These are phyloP conservation scores for Vicia villosa DNA, from an alignment of 306 rosid genomes.

Conservation along the genomic window DNA sequence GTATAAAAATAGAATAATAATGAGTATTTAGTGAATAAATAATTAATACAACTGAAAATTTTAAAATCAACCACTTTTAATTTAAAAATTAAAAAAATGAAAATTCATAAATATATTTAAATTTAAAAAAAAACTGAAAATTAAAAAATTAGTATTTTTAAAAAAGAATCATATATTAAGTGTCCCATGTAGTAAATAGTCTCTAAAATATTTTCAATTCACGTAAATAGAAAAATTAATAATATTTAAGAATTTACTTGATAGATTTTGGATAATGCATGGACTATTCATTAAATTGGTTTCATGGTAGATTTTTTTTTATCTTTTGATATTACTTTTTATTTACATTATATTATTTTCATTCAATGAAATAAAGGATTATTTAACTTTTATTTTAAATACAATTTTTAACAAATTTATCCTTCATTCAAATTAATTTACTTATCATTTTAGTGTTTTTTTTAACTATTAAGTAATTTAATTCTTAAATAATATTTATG, in stretches of 20 bases:
- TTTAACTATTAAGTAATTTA: too few relatives aligned
- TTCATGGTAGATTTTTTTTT: too few relatives aligned
- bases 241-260: neutral
- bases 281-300: neutral
- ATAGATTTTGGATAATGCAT: neutral
- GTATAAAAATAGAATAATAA: too few relatives aligned
- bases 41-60: neutral
- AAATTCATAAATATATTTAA: too few relatives aligned
- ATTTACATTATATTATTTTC: neutral
- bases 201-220: too few relatives aligned
- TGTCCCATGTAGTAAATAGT: too few relatives aligned
- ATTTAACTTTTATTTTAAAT: neutral
- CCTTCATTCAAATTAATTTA: neutral
- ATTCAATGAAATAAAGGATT: neutral
- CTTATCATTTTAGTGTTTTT: neutral
- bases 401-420: neutral
- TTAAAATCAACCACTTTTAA: too few relatives aligned
- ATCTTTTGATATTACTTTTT: neutral
- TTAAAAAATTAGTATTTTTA: too few relatives aligned
- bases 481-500: too few relatives aligned
- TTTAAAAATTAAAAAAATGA: too few relatives aligned
- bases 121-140: too few relatives aligned
- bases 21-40: neutral
- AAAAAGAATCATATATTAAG: too few relatives aligned
- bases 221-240: neutral